Evolutionary conservation across 106 monocot genomes (phyloP), one percentile per base, ranked within the genome.

Genomic region (Iris macrosiphon): DNA sequence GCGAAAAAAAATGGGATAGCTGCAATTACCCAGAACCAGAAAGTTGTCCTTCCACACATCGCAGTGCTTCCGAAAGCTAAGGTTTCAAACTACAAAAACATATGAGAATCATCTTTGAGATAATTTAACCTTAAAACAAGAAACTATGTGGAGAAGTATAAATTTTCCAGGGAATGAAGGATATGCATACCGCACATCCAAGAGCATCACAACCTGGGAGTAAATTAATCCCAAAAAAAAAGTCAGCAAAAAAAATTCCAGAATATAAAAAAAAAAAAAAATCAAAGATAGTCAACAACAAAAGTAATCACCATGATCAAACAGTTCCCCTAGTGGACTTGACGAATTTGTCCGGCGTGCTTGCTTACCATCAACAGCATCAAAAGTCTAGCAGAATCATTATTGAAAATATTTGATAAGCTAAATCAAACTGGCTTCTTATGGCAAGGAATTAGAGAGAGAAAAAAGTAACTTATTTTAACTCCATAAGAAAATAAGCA

Each of bases 341-440:
- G 90, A 83, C 34, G 96, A 98, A 61, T 75, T 98, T 43, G 96
- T 98, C 24, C 96, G 82, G 45, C 96, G 90, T 60, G 96, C 90
- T 87, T 98, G 96, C 53, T 98, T 98, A 27, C 85, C 96, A 80
- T 98, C 96, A 64, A 98, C 96, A 67, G 96, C 96, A 78, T 98
- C 96, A 80, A 98, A 98, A 40, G 96, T 98, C 96, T 96, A 64
- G 55, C 18, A 76, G 0, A 51, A 1, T 16, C 31, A 52, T 6
- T 27, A 19, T 32, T 32, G 32, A 32, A 32, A 14, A 55, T 9
- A 33, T 32, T 10, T 7, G 13, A 18, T 31, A 57, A 24, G 4
- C 18, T 18, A 25, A 13, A 57, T 4, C 7, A 16, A 21, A 57
- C 37, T 12, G 26, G 20, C 39, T 24, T 25, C 23, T 38, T 57